Conservation (phyloP, 768 basidiomycete species). For the Chlorophyllum brunneum region DNA sequence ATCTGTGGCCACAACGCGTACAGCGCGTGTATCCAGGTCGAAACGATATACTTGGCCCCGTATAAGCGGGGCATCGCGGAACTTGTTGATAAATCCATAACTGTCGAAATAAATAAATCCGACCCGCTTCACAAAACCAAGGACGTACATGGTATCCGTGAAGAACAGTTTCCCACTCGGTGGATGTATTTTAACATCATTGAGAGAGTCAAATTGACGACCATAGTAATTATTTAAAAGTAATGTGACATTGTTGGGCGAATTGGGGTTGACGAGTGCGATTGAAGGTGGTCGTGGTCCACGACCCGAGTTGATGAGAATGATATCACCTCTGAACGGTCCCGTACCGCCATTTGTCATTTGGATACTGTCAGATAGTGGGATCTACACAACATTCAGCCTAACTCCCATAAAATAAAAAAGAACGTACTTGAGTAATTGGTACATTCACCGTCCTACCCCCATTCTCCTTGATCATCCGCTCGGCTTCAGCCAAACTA, state of each 20-base stretch:
- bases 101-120: constrained; percentile 25
- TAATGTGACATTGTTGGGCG: constrained; percentile 65
- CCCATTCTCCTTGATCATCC: constrained; percentile 32
- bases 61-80: constrained; percentile 61
- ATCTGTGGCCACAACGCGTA: constrained; percentile 74
- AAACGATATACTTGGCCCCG: constrained; percentile 80
- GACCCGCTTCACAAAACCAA: background rate
- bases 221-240: constrained; percentile 78
- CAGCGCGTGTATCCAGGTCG: constrained; percentile 57
- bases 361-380: constrained; percentile 53
- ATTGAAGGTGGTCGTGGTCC: constrained; percentile 59
- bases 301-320: constrained; percentile 65
- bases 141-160: constrained; percentile 62
- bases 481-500: constrained; percentile 51
- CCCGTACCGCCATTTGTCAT: constrained; percentile 73
- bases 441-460: constrained; percentile 42
- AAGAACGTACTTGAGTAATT: constrained; percentile 34
- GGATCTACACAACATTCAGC: constrained; percentile 35
- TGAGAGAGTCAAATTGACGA: constrained; percentile 77
- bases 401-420: background rate
- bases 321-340: constrained; percentile 51
- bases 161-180: constrained; percentile 64
- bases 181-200: constrained; percentile 75
- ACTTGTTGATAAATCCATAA: constrained; percentile 61
- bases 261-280: constrained; percentile 57